Evolutionary conservation across 1,284 basidiomycete species (phyloP).

Genomic region (Somion occarium): DNA sequence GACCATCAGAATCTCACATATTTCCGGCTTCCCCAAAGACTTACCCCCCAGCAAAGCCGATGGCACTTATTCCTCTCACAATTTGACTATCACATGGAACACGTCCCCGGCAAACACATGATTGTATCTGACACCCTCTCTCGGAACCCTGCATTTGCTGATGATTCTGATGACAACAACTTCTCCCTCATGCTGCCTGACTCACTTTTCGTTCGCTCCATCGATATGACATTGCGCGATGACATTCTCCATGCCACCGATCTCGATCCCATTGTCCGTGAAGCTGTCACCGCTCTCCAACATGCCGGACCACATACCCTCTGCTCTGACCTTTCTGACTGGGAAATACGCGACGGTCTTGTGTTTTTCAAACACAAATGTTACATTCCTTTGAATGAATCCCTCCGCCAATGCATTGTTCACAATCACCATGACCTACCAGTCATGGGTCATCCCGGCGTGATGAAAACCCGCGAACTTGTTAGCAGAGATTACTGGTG

Average conservation of each 20-base stretch:
- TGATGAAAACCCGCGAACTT: neutral
- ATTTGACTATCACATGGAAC: constrained; percentile 1
- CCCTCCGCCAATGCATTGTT: neutral
- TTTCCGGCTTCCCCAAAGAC: neutral
- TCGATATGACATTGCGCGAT: neutral
- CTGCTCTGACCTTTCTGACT: neutral
- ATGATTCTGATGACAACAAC: neutral
- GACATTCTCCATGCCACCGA: no score
- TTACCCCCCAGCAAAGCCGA: neutral
- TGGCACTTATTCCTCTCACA: neutral
- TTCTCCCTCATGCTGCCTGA: neutral
- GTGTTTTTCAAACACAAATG: neutral
- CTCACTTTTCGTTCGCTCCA: neutral
- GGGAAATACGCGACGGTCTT: neutral
- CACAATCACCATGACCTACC: neutral
- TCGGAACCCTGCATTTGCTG: neutral
- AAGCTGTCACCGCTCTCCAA: neutral
- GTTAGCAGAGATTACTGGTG: neutral
- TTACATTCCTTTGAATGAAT: neutral
- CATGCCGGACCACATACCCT: no score
- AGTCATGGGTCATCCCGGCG: neutral
- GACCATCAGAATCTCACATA: neutral
- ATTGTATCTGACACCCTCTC: neutral
- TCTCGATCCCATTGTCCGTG: neutral
- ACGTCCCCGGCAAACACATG: neutral